Evolutionary conservation across 2,329 filamentous ascomycete species (phyloP).

Genomic region (Atkinsonella texensis): DNA sequence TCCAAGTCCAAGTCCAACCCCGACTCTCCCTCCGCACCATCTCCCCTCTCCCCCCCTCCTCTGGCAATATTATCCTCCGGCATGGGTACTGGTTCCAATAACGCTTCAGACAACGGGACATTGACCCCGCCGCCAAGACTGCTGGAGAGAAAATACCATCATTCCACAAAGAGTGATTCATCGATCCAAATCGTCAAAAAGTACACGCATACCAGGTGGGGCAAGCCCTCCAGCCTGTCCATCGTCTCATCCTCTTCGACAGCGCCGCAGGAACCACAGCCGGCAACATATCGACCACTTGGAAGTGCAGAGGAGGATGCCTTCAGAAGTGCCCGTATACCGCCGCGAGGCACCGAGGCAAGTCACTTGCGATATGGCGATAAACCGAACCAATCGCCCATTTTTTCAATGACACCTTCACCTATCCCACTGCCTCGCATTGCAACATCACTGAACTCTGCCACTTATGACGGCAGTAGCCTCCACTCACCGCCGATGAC

Average conservation of each 20-base stretch:
- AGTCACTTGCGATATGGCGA: not conserved
- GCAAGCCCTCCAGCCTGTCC: conserved; percentile 3
- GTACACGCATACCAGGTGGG: conserved; percentile 3
- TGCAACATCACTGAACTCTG: not conserved
- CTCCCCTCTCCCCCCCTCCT: not conserved
- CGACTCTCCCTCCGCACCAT: not conserved
- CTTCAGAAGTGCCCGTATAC: not conserved
- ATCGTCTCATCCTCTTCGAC: not conserved
- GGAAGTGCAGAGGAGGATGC: not conserved
- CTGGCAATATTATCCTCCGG: not conserved
- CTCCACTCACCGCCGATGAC: conserved; percentile 4
- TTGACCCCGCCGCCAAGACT: conserved; percentile 5
- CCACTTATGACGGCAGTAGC: not conserved
- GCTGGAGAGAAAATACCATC: conserved; percentile 3
- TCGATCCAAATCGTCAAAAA: not conserved
- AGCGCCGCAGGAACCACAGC: not conserved
- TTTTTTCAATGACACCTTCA: not conserved
- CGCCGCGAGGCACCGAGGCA: not conserved
- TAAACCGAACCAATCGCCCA: not conserved
- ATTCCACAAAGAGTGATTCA: conserved; percentile 1
- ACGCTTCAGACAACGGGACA: not conserved
- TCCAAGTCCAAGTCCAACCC: not conserved
- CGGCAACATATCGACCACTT: not conserved
- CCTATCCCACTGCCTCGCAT: too few species aligned
- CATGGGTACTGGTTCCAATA: not conserved